These are phyloP conservation scores for Ceratobasidium sp. DNA, from an alignment of 1,284 basidiomycete species.

Conservation along the genomic window DNA sequence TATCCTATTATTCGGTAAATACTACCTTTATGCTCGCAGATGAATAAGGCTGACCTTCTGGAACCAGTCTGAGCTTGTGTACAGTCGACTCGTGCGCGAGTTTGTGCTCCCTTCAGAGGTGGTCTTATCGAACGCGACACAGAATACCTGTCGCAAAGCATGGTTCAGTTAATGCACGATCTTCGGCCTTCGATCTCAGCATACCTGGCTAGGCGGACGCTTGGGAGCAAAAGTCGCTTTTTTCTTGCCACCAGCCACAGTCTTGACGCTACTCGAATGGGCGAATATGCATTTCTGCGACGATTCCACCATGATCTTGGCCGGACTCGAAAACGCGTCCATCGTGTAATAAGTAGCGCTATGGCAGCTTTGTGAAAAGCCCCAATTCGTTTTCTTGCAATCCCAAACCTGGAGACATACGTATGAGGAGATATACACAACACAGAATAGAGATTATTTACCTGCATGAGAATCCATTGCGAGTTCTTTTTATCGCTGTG, in stretches of 20 bases:
- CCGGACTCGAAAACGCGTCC: slow-evolving; percentile 77
- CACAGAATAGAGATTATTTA: slow-evolving; percentile 7
- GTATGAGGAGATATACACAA: background rate
- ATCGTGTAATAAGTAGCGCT: slow-evolving; percentile 83
- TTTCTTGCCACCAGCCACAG: slow-evolving; percentile 26
- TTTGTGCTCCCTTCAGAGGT: slow-evolving; percentile 61
- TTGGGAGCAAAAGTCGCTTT: slow-evolving; percentile 30
- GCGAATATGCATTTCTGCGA: slow-evolving; percentile 88
- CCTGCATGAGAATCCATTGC: slow-evolving; percentile 20
- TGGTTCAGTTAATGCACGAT: background rate
- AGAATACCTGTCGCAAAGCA: slow-evolving; percentile 69
- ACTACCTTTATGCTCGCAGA: background rate
- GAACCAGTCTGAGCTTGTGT: slow-evolving; percentile 88
- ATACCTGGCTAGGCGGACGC: slow-evolving; percentile 29
- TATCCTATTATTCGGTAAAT: slow-evolving; percentile 58
- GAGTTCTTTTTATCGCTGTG: slow-evolving; percentile 77
- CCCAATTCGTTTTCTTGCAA: slow-evolving; percentile 34
- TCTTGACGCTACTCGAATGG: slow-evolving; percentile 29
- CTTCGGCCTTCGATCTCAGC: background rate
- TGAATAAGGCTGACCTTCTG: slow-evolving; percentile 25
- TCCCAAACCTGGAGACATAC: slow-evolving; percentile 22
- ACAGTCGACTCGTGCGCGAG: slow-evolving; percentile 77
- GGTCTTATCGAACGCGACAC: slow-evolving; percentile 83
- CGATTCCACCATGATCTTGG: slow-evolving; percentile 73
- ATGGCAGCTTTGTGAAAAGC: slow-evolving; percentile 14